Evolutionary conservation across 306 rosid species (phyloP).

Genomic region (Cucumis melo): DNA sequence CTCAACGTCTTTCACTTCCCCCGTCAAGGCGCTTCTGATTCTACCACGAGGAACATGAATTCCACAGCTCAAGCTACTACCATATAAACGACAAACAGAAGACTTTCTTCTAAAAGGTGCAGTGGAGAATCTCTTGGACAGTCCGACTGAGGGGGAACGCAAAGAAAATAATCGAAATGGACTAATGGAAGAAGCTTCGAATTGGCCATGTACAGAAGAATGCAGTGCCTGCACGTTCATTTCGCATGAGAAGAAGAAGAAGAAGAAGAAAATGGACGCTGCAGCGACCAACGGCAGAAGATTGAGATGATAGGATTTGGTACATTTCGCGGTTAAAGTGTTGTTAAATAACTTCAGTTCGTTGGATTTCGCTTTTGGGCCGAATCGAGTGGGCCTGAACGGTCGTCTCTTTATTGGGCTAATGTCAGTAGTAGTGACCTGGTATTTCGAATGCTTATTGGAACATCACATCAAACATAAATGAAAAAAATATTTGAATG

Average conservation of each 20-base stretch:
- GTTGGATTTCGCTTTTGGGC: conserved; percentile 1
- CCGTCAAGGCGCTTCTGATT: conserved; percentile 20
- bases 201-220: conserved; percentile 4
- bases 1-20: conserved; percentile 15
- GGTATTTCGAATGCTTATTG: not conserved
- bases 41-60: not conserved
- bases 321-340: not conserved
- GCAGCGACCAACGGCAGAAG: not conserved
- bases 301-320: conserved; percentile 7
- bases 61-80: conserved; percentile 9
- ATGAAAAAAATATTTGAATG: no score
- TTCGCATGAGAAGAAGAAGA: conserved; percentile 14
- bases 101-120: not conserved
- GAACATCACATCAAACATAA: not conserved
- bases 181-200: conserved; percentile 14
- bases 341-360: not conserved
- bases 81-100: conserved; percentile 18
- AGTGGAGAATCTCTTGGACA: conserved; percentile 19
- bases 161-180: conserved; percentile 10
- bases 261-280: not conserved
- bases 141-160: conserved; percentile 9
- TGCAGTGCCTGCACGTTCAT: conserved; percentile 32
- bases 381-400: not conserved
- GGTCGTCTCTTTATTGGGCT: not conserved
- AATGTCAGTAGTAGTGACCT: not conserved